Percentiles rank a stretch among this genome's conserved stretches.
Conservation (phyloP, 208 protist species). For the Leishmania arabica region DNA sequence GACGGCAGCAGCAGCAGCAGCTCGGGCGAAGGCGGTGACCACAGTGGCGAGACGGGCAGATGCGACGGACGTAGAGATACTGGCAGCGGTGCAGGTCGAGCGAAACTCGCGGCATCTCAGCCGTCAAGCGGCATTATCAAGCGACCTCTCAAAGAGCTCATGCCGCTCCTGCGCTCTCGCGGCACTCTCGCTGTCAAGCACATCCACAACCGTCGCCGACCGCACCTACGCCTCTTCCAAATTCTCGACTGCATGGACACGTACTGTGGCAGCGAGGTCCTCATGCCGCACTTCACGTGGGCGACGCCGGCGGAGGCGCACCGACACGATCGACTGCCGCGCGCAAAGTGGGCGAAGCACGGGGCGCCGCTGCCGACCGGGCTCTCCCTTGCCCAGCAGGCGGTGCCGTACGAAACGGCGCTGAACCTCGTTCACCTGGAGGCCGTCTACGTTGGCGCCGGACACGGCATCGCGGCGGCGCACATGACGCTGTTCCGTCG, state of each 20-base stretch:
- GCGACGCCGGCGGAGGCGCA: conserved; percentile 10
- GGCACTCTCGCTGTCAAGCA: conserved; percentile 52
- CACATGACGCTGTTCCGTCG: conserved; percentile 24
- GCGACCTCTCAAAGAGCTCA: conserved; percentile 51
- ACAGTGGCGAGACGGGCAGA: neutral
- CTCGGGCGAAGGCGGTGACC: neutral
- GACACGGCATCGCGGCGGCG: conserved; percentile 17
- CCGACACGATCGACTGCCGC: conserved; percentile 8
- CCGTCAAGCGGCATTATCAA: conserved; percentile 40
- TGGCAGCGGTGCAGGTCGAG: neutral
- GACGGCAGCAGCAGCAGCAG: neutral
- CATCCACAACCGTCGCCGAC: conserved; percentile 29
- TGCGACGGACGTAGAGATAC: neutral
- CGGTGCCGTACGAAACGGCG: conserved; percentile 34
- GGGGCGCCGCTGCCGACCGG: conserved; percentile 32
- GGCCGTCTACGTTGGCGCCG: conserved; percentile 44
- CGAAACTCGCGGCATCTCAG: conserved; percentile 1
- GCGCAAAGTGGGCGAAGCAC: neutral
- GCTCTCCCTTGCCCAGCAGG: conserved; percentile 27
- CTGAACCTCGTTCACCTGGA: conserved; percentile 50
- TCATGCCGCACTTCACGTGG: conserved; percentile 81
- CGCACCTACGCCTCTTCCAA: conserved; percentile 66
- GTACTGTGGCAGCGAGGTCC: conserved; percentile 36
- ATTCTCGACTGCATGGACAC: conserved; percentile 53
- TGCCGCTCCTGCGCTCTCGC: conserved; percentile 53